Base-by-base conservation (phyloP, 345 rosid species). In the Draba incana region DNA sequence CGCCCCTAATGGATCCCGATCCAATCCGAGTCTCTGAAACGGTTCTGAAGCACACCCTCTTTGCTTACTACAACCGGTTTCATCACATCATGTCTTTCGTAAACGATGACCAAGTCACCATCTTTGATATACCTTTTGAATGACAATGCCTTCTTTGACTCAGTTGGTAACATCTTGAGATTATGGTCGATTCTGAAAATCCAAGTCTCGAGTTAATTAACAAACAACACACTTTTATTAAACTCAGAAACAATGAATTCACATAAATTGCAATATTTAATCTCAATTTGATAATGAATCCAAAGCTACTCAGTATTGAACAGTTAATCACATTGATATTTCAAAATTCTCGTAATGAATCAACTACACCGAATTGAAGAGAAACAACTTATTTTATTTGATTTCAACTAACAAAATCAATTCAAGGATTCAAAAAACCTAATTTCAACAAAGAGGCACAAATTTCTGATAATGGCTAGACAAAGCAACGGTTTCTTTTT, bases 11-110 rank as follows among this genome's bases (percentile, higher is more conserved):
- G 92, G 88, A 85, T 94, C 28, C 97, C 96, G 0, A 94, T 85
- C 99, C 99, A 94, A 57, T 94, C 97, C 0, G 92, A 81, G 68
- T 89, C 72, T 31, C 98, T 98, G 37, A 91, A 94, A 14, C 99
- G 96, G 81, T 94, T 94, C 75, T 89, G 96, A 37, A 91, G 85
- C 27, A 85, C 85, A 5, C 77, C 82, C 5, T 72, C 76, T 78
- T 81, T 83, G 33, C 81, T 61, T 60, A 89, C 95, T 70, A 78
- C 77, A 44, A 87, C 82, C 1, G 98, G 92, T 75, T 91, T 94
- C 96, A 91, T 91, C 9, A 53, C 59, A 42, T 91, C 99, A 67
- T 89, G 88, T 71, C 86, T 89, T 84, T 94, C 98, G 28, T 91
- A 87, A 11, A 86, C 88, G 58, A 94, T 79, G 50, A 87, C 90